Base-by-base conservation (phyloP, 1,139 yeast genomes). In the Candida pseudoviswanathii region DNA sequence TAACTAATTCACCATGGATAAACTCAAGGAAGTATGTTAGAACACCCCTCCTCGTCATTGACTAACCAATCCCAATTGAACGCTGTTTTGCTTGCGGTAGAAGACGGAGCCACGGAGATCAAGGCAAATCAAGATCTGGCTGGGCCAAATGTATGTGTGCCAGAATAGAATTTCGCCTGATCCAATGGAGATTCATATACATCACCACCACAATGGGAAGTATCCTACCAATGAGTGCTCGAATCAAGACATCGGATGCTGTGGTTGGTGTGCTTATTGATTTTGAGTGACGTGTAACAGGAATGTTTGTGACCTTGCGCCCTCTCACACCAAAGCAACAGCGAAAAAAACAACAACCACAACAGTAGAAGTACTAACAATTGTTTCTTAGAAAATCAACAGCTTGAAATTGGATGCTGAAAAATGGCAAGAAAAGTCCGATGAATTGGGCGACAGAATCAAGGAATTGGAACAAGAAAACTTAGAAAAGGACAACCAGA, bases 341-440 rank as follows among this genome's bases (percentile, higher is more conserved):
- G 6, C 30, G 3, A 43, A 34, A 16, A 36, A 39, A 32, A 38
- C 3, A 11, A 31, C 16, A 27, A 9, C 37, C 21, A 16, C 16
- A 5, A 31, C 8, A 21, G 10, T 9, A n/a, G n/a, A 22, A 7
- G n/a, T 52, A 61, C 66, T 60, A 60, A 64, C 67, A 53, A 7
- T 33, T 33, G 4, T 37, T 3, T 32, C 9, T 33, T 58, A 88
- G 95, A 92, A 94, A 84, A 79, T 94, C 78, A 86, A 80, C 79
- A 84, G 85, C 75, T 85, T 94, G 72, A 92, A 92, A 76, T 80
- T 89, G 64, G 99, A 94, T 69, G 92, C 97, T 59, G 99, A 95
- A 78, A 78, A 87, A 64, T 96, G 98, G 89, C 97, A 92, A 78
- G 97, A 90, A 71, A 89, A 91, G 78, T 87, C 95, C 55, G 99